Evolutionary conservation across 139 green algal genomes (phyloP).

Genomic region (Chlamydomonas urium): DNA sequence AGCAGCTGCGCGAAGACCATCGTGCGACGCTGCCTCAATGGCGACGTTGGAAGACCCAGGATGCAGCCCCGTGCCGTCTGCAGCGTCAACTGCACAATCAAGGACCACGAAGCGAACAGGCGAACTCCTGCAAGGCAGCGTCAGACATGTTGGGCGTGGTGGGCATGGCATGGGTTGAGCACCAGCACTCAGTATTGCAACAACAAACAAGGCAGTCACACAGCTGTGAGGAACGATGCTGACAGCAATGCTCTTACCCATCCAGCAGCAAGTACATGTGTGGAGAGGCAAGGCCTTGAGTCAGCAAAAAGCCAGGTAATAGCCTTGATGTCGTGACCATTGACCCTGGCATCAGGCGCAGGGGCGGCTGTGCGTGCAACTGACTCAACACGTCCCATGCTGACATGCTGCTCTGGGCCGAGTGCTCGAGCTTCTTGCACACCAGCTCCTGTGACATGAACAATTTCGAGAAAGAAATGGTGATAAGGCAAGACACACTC

Average conservation of each 20-base stretch:
- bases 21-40: background rate
- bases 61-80: background rate
- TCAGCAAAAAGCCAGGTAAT: slow-evolving; percentile 24
- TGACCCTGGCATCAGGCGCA: slow-evolving; percentile 23
- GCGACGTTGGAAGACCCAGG: background rate
- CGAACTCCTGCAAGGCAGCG: background rate
- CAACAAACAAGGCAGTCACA: no score
- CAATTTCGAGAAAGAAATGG: no score
- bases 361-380: slow-evolving; percentile 5
- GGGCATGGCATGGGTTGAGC: no score
- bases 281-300: background rate
- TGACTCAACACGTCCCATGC: slow-evolving; percentile 18
- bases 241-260: no score
- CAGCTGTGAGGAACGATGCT: no score
- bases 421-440: background rate
- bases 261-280: slow-evolving; percentile 8
- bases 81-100: background rate
- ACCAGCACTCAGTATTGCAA: no score
- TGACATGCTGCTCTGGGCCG: no score
- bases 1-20: background rate
- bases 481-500: background rate
- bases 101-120: background rate
- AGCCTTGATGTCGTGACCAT: no score
- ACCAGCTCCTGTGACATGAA: background rate
- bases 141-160: no score